These are phyloP conservation scores for Halteria grandinella DNA, from an alignment of 73 alveolate species.

Conservation along the genomic window DNA sequence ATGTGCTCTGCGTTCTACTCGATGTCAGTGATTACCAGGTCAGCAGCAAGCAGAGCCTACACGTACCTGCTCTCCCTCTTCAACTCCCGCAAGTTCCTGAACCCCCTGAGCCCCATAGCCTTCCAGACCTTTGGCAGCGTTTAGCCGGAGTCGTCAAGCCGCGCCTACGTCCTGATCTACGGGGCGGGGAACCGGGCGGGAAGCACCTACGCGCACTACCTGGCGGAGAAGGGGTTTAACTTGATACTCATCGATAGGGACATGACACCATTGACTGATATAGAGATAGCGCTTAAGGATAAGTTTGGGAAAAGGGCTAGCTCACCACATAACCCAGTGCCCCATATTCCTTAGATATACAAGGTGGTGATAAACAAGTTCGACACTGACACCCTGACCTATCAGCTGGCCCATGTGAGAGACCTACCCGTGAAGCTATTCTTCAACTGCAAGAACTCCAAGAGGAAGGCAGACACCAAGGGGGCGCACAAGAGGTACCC, in stretches of 20 bases:
- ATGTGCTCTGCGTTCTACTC: no score
- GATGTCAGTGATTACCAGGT: no score
- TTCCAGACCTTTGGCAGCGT: no score
- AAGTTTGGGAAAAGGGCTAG: not conserved
- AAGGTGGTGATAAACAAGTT: conserved; percentile 8
- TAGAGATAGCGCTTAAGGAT: conserved; percentile 2
- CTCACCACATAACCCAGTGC: no score
- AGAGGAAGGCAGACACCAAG: not conserved
- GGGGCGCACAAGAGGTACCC: not conserved
- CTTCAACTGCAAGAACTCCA: conserved; percentile 43
- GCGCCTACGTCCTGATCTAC: conserved; percentile 52
- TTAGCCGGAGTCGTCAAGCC: no score
- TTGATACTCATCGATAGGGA: conserved; percentile 47
- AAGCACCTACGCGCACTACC: conserved; percentile 15
- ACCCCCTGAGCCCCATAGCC: no score
- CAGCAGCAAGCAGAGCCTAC: no score
- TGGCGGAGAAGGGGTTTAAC: conserved; percentile 44
- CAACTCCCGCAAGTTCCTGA: no score
- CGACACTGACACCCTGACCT: conserved; percentile 16
- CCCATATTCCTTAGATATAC: no score
- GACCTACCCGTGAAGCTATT: conserved; percentile 40
- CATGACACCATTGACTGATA: not conserved
- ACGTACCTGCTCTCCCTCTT: no score
- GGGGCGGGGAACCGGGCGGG: conserved; percentile 47
- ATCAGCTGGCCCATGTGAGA: not conserved